Evolutionary conservation across 2,329 filamentous ascomycete genomes (phyloP).

Genomic region (Cladosporium oxysporum): DNA sequence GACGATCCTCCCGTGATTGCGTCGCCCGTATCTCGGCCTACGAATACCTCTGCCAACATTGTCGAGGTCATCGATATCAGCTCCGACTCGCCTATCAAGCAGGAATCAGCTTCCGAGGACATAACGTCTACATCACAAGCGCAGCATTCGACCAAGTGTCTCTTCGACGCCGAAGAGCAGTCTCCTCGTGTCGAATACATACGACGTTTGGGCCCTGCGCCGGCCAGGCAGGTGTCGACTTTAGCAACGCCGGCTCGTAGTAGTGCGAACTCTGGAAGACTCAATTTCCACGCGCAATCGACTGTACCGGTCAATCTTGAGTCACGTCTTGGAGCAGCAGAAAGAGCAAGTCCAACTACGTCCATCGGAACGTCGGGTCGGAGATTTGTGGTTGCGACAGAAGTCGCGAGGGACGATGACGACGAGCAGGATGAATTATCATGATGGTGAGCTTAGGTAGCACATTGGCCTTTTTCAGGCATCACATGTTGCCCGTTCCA

Average conservation of each 20-base stretch:
- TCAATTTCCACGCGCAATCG: background rate
- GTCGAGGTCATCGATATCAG: background rate
- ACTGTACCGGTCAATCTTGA: background rate
- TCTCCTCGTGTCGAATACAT: background rate
- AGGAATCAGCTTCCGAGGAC: background rate
- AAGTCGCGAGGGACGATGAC: background rate
- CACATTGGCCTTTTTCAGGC: background rate
- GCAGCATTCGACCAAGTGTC: background rate
- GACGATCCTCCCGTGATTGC: background rate
- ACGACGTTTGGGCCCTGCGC: background rate
- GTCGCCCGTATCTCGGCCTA: background rate
- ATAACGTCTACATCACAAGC: background rate
- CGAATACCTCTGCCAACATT: background rate
- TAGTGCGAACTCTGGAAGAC: background rate
- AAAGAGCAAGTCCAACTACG: background rate
- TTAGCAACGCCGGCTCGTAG: background rate
- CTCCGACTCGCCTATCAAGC: constrained; percentile 1
- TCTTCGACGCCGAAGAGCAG: background rate
- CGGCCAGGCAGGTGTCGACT: background rate
- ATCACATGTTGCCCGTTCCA: background rate
- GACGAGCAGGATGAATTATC: constrained; percentile 8
- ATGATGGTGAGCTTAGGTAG: background rate
- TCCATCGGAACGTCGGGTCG: background rate
- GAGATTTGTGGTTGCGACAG: background rate
- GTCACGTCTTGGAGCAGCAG: background rate